Evolutionary conservation across 2,329 filamentous ascomycete genomes (phyloP), one percentile per base, ranked within the genome.

Genomic region (Tolypocladium guangdongense): DNA sequence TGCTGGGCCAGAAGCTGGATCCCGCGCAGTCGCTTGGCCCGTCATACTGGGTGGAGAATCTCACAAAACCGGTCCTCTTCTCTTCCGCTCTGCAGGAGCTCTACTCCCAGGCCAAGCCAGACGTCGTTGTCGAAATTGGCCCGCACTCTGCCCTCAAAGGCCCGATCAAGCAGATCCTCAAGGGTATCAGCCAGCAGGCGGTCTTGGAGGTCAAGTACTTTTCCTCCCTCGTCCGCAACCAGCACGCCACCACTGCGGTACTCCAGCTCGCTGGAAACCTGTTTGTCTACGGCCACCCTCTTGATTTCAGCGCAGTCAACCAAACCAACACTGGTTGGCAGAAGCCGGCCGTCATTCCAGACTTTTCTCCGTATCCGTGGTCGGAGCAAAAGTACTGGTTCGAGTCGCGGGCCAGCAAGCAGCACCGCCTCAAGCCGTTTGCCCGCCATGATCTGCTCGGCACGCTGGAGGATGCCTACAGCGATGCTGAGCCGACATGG

Each of bases 121-220:
- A 64, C 27, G 30, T 63, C 18, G 38, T 66, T 41, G 51, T 78
- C n/a, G 76, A 79, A 59, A 60, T 78, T 10, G 76, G 76, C 0
- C 76, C 76, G 0, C 76, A 78, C 58, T 68, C 74, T 5, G 75
- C 74, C 2, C 66, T 79, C 2, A 70, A 74, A 49, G 76, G 76
- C 0, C 76, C 76, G 0, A 68, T 78, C 53, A 75, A 77, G 61
- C 74, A 78, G 62, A 76, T 77, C 18, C 61, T 77, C 30, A 76
- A 76, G 57, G 63, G 63, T 1, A 68, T 74, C 8, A 71, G 72
- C 41, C 66, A 68, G 4, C 67, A 70, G 37, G 70, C 70, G 0
- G 66, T 68, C 7, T 11, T 39, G 8, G 73, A 73, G 55, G 64
- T 74, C 32, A 66, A 69, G 1, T 78, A 78, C 53, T 64, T 66